Conservation (phyloP, 2,329 filamentous ascomycete species). For the Phaeoacremonium minimum region DNA sequence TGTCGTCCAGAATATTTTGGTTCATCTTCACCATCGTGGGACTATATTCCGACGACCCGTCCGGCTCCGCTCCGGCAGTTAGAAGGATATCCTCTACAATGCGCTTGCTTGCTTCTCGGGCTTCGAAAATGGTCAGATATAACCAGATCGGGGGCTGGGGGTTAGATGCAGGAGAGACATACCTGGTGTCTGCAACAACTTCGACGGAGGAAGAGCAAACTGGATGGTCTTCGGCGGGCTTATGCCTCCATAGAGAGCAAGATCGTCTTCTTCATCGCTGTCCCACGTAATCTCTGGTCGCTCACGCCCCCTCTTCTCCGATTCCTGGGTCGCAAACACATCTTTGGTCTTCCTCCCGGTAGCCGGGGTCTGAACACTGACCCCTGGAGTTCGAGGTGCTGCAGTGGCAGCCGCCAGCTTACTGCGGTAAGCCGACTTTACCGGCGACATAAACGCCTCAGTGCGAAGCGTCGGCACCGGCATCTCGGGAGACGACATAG, state of each 20-base stretch:
- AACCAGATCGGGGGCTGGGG: neutral
- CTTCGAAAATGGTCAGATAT: conserved; percentile 29
- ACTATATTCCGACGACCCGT: conserved; percentile 55
- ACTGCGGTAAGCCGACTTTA: conserved; percentile 37
- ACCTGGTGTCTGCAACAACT: conserved; percentile 77
- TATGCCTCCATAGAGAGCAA: conserved; percentile 62
- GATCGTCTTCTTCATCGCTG: conserved; percentile 65
- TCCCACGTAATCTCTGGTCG: conserved; percentile 67
- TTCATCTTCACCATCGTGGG: conserved; percentile 64
- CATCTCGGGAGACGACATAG: conserved; percentile 71
- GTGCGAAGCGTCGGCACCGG: conserved; percentile 78
- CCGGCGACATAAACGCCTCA: conserved; percentile 78
- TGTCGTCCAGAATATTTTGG: conserved; percentile 57
- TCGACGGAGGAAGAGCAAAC: conserved; percentile 73
- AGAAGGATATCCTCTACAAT: conserved; percentile 78
- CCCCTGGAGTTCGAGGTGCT: conserved; percentile 68
- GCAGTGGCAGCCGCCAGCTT: conserved; percentile 35
- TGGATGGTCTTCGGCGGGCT: conserved; percentile 94
- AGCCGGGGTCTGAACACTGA: conserved; percentile 79
- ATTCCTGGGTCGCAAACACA: conserved; percentile 30
- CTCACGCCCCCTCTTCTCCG: conserved; percentile 19
- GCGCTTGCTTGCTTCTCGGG: conserved; percentile 72
- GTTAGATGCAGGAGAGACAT: conserved; percentile 21
- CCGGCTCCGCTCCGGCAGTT: conserved; percentile 64
- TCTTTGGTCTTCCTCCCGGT: conserved; percentile 46